A percentile compares a stretch with the other conserved stretches of the same genome.
These are phyloP conservation scores for Danielia reshetovae DNA, from an alignment of 805 yeast species.

Conservation along the genomic window DNA sequence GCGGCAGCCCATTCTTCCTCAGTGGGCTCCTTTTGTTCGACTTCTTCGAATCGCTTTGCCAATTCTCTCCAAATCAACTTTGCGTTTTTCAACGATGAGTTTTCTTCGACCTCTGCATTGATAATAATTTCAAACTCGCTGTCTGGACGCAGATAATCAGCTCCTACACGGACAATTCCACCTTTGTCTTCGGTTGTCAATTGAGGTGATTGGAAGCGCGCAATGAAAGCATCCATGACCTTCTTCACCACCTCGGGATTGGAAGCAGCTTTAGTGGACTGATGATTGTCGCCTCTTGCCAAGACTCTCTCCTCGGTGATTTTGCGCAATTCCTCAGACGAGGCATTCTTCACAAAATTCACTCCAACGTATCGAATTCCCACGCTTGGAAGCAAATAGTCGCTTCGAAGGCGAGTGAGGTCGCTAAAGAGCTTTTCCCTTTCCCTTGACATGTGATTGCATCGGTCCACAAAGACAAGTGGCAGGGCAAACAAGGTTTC, in stretches of 20 bases:
- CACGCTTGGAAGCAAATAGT: constrained; percentile 32
- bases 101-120: constrained; percentile 38
- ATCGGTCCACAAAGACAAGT: constrained; percentile 74
- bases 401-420: constrained; percentile 39
- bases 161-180: neutral
- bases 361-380: constrained; percentile 62
- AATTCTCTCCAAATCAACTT: constrained; percentile 32
- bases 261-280: constrained; percentile 59
- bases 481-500: constrained; percentile 27
- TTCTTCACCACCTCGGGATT: constrained; percentile 47
- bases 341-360: constrained; percentile 49
- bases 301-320: constrained; percentile 59
- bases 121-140: constrained; percentile 62
- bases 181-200: neutral
- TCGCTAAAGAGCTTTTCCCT: constrained; percentile 61
- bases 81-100: constrained; percentile 39
- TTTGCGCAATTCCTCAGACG: constrained; percentile 37
- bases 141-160: constrained; percentile 54
- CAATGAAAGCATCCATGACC: constrained; percentile 71
- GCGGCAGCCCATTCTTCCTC: constrained; percentile 42
- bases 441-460: constrained; percentile 71
- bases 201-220: constrained; percentile 58
- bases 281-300: constrained; percentile 82
- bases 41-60: constrained; percentile 5
- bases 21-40: constrained; percentile 12